Base-by-base conservation (phyloP, 805 yeast genomes). In the Pichia insulana region DNA sequence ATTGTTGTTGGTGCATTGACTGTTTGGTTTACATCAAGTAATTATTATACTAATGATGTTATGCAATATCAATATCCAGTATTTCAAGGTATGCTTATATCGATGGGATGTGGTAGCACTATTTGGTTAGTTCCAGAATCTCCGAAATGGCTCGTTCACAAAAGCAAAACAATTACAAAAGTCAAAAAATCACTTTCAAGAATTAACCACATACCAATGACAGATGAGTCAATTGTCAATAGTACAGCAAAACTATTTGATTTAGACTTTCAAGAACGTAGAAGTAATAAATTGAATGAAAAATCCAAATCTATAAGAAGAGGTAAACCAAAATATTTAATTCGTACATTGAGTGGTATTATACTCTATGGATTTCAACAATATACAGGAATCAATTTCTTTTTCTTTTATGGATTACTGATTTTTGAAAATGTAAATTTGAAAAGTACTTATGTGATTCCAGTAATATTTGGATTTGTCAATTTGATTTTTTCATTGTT, bases 371-470 rank as follows among this genome's bases (percentile, higher is more conserved):
- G 53, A 34, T 53, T 61, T 30, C 68, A 64, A 48, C 86, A 80
- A 56, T 67, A 76, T 52, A 69, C 76, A 27, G 87, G 87, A 46
- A 71, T 78, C 42, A 80, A 80, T 62, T 80, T 76, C 61, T 76
- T 80, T 50, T 78, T 80, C 65, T 79, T 76, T 59, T 80, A 73
- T 50, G 80, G 83, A 36, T 73, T 80, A n/a, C 61, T 73, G 10
- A 69, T 80, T 44, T 79, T 81, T 55, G 58, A 61, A 20, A 46
- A 49, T 32, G 75, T 76, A 30, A 80, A 82, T 11, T 49, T 78
- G 35, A 55, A 61, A 11, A 75, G 78, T 53, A 69, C 83, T 8
- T 78, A 74, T 54, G 47, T 67, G 27, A 74, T 80, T 11, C 70
- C 83, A 7, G 72, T 79, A 3, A 65, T 76, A 35, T 61, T 79